Base-by-base conservation (phyloP, 1,139 yeast species). In the Suhomyces kunorum region DNA sequence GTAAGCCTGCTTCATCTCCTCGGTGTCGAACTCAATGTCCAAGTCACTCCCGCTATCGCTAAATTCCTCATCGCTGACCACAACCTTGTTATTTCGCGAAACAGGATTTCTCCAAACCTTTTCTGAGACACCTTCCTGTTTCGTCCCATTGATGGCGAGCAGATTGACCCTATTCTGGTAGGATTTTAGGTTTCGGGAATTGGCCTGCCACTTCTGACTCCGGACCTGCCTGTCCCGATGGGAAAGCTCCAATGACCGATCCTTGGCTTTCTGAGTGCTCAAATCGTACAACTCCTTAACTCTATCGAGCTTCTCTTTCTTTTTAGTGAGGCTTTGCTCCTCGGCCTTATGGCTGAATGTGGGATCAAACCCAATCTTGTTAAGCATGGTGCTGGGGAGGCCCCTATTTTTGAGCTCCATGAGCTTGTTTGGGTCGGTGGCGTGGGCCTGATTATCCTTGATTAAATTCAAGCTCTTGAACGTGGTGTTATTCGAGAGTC, bases 351-450 rank as follows among this genome's bases (percentile, higher is more conserved):
- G 34, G 22, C 23, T 28, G 11, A 36, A 30, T 12, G 79, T 73
- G 1, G 83, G 82, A 54, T 78, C 81, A 51, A 72, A 77, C 2
- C 83, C 83, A 27, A 77, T 59, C 23, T 63, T 60, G 16, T 63
- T 61, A 17, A 77, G 53, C 42, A 72, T 59, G 6, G 66, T 62
- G 35, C 62, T 58, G 12, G 70, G 61, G 41, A 71, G 64, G 4
- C 74, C 71, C 28, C 44, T 35, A 15, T 32, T 41, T 26, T 45
- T 45, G 16, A 35, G 16, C 20, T 36, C 44, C 40, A 36, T 32
- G 9, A 58, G 56, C 34, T 56, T 55, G 15, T 65, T 50, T 35
- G 39, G 49, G 46, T 46, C 56, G 44, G 28, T 17, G 44, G 57
- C 27, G 50, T 51, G 34, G 48, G 43, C 56, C 44, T 30, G 14